Evolutionary conservation across 164 flowering plant genomes (phyloP).

Genomic region (Annona cherimola): DNA sequence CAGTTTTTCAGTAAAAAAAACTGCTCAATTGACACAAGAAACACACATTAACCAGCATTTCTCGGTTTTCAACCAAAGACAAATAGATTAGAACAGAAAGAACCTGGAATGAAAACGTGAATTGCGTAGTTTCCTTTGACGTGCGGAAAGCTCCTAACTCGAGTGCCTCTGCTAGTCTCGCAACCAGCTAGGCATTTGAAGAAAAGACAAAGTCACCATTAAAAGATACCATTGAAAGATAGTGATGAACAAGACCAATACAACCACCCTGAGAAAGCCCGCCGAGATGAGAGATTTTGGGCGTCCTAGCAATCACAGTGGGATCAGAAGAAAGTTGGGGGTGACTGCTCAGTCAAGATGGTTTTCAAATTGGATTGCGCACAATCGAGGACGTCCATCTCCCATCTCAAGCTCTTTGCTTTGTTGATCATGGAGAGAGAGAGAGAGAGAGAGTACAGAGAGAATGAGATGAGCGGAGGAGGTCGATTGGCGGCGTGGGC

Average conservation of each 20-base stretch:
- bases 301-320: too few species aligned
- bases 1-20: too few species aligned
- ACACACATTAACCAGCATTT: background rate
- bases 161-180: conserved; percentile 34
- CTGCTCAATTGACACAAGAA: background rate
- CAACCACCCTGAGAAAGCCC: too few species aligned
- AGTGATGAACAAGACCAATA: too few species aligned
- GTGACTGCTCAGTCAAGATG: too few species aligned
- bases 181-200: conserved; percentile 24
- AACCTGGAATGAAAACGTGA: conserved; percentile 90
- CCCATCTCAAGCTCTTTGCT: too few species aligned
- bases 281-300: too few species aligned
- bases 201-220: background rate
- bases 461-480: conserved; percentile 33
- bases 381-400: too few species aligned
- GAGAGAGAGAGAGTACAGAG: conserved; percentile 23
- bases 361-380: too few species aligned
- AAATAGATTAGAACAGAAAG: background rate
- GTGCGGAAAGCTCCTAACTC: conserved; percentile 77
- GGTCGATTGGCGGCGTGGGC: conserved; percentile 69
- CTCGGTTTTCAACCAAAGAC: background rate
- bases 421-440: background rate
- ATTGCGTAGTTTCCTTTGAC: conserved; percentile 87
- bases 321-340: background rate
- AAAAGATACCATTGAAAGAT: background rate